Evolutionary conservation across 495 filamentous ascomycete genomes (phyloP), one percentile per base, ranked within the genome.

Genomic region (Penicillium alfredii): DNA sequence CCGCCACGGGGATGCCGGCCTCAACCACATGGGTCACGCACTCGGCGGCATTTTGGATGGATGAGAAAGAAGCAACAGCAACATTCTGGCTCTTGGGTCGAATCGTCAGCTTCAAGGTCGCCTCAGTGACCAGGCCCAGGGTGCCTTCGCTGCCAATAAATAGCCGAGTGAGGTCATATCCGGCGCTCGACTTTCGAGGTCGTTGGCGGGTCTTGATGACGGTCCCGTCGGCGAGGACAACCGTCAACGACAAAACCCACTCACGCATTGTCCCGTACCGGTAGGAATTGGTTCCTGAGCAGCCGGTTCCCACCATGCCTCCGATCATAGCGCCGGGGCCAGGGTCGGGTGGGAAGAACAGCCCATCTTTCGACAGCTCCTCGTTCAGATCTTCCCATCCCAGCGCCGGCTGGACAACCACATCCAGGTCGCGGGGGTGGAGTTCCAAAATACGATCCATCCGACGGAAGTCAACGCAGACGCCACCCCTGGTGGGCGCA

Each of bases 261-360:
- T 82, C 78, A 31, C 73, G 71, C 78, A 82, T 82, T 8, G 78
- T 82, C 8, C 78, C 78, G 35, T 82, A 81, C 26, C 78, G 65
- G 50, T 82, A 82, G 5, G 78, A 75, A 51, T 82, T 82, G 3
- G 78, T 82, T 30, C 78, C 78, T 2, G 72, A 77, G 51, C 78
- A 82, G 15, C 77, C 78, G 0, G 77, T 81, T 0, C 77, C 75
- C 5, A 82, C 72, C 78, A 82, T 82, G 8, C 78, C 78, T 12
- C 78, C 78, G 32, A 82, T 82, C 71, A 76, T 77, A 7, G 78
- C 78, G 4, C 78, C 78, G 10, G 78, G 78, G 4, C 78, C 78
- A 0, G 78, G 78, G 41, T 82, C 78, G 6, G 78, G 78, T 2
- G 78, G 78, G 57, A 82, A 82, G 55, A 82, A 81, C 0, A 82